phyloP scores from a whole-genome alignment of 768 basidiomycete species.

The Fomitopsis serialis region DNA sequence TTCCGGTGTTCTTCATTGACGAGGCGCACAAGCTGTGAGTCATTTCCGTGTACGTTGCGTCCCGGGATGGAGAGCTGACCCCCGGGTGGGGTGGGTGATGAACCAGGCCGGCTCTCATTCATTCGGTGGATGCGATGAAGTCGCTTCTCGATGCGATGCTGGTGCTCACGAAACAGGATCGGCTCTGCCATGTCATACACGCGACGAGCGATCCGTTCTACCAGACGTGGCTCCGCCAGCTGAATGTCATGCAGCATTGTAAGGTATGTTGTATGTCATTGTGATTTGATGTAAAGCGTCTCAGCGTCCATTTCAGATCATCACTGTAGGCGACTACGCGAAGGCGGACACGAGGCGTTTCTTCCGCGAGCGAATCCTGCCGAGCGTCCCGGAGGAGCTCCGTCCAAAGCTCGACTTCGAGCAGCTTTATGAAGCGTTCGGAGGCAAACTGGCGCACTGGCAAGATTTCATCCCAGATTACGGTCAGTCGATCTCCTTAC shows the following conservation, averaged over 20 bases:
- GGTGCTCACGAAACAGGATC: slow-evolving; percentile 82
- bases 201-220: slow-evolving; percentile 84
- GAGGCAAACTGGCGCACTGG: slow-evolving; percentile 82
- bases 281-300: too few relatives aligned
- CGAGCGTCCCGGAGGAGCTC: slow-evolving; percentile 64
- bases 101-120: slow-evolving; percentile 63
- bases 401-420: slow-evolving; percentile 60
- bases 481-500: slow-evolving; percentile 31
- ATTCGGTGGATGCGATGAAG: slow-evolving; percentile 79
- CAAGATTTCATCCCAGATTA: slow-evolving; percentile 76
- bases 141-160: slow-evolving; percentile 81
- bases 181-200: slow-evolving; percentile 78
- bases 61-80: neutral
- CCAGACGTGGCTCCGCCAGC: slow-evolving; percentile 75
- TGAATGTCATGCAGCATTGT: slow-evolving; percentile 80
- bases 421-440: slow-evolving; percentile 69
- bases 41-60: neutral
- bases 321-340: slow-evolving; percentile 76
- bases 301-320: slow-evolving; percentile 39
- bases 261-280: slow-evolving; percentile 46
- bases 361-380: slow-evolving; percentile 59
- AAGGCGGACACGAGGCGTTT: slow-evolving; percentile 65
- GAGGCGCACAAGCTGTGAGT: slow-evolving; percentile 79
- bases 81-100: neutral
- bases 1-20: slow-evolving; percentile 79